Conservation (phyloP, 2,329 filamentous ascomycete genomes). For the Sporothrix pallida region DNA sequence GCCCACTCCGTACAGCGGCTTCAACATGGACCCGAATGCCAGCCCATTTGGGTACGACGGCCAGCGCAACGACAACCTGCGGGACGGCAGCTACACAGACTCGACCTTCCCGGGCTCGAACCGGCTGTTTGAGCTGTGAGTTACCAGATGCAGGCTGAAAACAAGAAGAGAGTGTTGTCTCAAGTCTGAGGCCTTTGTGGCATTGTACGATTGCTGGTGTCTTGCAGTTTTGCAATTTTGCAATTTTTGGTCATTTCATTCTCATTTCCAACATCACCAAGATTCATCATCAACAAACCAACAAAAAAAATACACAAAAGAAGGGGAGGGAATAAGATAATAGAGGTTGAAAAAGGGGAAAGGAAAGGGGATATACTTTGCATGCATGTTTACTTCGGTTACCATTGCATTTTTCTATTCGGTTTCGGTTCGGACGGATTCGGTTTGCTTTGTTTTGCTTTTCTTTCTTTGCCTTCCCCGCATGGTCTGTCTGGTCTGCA, state of each 20-base stretch:
- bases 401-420: background rate
- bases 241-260: background rate
- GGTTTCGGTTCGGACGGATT: background rate
- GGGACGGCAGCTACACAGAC: conserved; percentile 32
- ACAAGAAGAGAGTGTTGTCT: background rate
- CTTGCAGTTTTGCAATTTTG: background rate
- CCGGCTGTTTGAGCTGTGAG: conserved; percentile 36
- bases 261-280: background rate
- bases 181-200: background rate
- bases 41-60: conserved; percentile 35
- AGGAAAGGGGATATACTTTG: background rate
- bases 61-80: conserved; percentile 30
- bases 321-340: background rate
- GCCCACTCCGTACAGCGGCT: conserved; percentile 26
- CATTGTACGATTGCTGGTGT: background rate
- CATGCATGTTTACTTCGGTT: conserved; percentile 19
- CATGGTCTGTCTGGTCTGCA: background rate
- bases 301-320: background rate
- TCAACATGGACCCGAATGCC: conserved; percentile 33
- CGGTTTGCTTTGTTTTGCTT: background rate
- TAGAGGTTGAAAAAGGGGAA: background rate
- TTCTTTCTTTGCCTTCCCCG: background rate
- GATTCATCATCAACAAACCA: background rate
- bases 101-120: conserved; percentile 13
- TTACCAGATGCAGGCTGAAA: background rate